These are phyloP conservation scores for Paramecium primaurelia DNA, from an alignment of 73 alveolate genomes.

Conservation along the genomic window DNA sequence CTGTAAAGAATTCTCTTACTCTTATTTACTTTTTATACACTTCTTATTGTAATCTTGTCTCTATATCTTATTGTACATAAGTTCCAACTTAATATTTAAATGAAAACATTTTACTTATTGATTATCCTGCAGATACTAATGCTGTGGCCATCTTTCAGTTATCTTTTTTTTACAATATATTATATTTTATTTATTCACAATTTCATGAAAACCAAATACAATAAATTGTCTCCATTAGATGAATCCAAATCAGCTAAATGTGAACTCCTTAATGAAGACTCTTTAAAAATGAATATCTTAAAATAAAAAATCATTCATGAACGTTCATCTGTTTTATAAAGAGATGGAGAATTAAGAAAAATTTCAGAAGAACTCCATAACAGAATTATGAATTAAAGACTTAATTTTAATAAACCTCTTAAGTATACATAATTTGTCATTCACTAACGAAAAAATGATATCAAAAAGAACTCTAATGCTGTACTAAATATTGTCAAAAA, in stretches of 20 bases:
- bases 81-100: background rate
- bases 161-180: background rate
- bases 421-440: background rate
- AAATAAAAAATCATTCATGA: background rate
- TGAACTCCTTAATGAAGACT: background rate
- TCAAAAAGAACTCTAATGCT: background rate
- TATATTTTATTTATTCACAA: background rate
- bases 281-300: background rate
- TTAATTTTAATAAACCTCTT: background rate
- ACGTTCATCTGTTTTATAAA: background rate
- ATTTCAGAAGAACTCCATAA: background rate
- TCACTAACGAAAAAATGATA: background rate
- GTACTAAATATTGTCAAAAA: background rate
- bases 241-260: background rate
- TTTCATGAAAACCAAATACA: background rate
- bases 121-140: conserved; percentile 25
- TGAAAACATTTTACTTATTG: background rate
- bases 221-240: background rate
- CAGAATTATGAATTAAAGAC: background rate
- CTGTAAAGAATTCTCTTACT: conserved; percentile 82
- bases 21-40: conserved; percentile 81
- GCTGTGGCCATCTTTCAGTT: conserved; percentile 36
- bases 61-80: conserved; percentile 50
- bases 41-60: conserved; percentile 65
- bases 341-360: conserved; percentile 1